Percentiles rank a stretch among this genome's conserved stretches.
Conservation (phyloP, 1,284 basidiomycete genomes). For the Malassezia pachydermatis region DNA sequence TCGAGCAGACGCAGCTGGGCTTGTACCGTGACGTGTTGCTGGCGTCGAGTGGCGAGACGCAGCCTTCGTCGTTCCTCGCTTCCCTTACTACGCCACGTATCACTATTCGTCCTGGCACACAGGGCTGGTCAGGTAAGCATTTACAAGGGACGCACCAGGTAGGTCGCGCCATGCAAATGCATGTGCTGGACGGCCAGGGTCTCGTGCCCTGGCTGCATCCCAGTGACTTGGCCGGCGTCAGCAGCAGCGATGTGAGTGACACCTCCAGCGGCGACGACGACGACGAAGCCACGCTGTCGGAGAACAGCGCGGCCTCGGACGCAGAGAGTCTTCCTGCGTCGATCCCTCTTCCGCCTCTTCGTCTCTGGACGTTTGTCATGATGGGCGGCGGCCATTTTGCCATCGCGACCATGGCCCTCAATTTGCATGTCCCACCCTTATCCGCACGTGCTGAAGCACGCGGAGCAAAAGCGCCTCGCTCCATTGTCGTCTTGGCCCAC, state of each 20-base stretch:
- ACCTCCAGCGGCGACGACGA: conserved; percentile 12
- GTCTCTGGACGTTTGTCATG: conserved; percentile 89
- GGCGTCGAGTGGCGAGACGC: conserved; percentile 22
- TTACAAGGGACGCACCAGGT: conserved; percentile 35
- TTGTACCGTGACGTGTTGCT: conserved; percentile 70
- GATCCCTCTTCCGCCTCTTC: conserved; percentile 36
- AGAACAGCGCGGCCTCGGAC: neutral
- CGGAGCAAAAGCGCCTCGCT: conserved; percentile 21
- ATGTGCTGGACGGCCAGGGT: conserved; percentile 32
- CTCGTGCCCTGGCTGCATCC: conserved; percentile 20
- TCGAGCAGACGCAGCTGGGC: conserved; percentile 71
- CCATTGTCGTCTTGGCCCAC: conserved; percentile 66
- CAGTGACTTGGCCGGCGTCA: conserved; percentile 14
- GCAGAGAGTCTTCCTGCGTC: neutral
- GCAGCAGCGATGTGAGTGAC: conserved; percentile 3
- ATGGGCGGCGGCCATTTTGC: conserved; percentile 95
- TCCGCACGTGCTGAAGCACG: conserved; percentile 14
- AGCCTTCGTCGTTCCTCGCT: conserved; percentile 52
- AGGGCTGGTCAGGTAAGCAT: conserved; percentile 35
- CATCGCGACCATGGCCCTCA: conserved; percentile 65
- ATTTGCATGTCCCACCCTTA: conserved; percentile 36
- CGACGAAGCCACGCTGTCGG: conserved; percentile 7
- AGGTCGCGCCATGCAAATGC: conserved; percentile 30
- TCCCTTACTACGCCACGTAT: conserved; percentile 46
- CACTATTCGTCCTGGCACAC: conserved; percentile 15